Conservation (phyloP, 106 monocot genomes). For the Allium sativum region DNA sequence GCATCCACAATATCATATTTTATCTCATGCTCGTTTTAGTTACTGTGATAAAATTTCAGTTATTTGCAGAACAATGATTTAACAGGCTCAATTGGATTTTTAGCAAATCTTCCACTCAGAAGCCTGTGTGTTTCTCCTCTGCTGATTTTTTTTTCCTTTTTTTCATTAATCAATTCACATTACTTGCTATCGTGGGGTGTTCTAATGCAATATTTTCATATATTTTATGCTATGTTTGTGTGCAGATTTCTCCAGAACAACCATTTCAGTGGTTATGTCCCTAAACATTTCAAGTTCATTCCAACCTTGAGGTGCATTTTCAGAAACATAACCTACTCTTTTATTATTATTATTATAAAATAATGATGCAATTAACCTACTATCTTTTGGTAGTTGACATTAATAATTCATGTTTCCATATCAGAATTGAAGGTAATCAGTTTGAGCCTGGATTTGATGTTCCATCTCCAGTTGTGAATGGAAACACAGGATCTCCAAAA, state of each 20-base stretch:
- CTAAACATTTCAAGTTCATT: constrained; percentile 40
- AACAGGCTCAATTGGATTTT: constrained; percentile 48
- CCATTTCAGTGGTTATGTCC: constrained; percentile 65
- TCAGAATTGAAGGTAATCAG: constrained; percentile 51
- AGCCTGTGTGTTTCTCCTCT: constrained; percentile 37
- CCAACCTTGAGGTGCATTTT: constrained; percentile 33
- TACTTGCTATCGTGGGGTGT: too few species aligned
- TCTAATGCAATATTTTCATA: not conserved
- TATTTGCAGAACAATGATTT: constrained; percentile 64
- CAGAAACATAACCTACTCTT: not conserved
- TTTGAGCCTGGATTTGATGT: constrained; percentile 22
- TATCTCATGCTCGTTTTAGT: too few species aligned
- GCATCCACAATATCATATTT: too few species aligned
- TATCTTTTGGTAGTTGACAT: too few species aligned
- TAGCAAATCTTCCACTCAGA: constrained; percentile 47
- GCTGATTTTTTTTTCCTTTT: not conserved
- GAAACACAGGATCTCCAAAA: constrained; percentile 10
- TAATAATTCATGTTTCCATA: not conserved
- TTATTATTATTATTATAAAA: too few species aligned
- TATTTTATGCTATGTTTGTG: not conserved
- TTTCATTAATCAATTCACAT: not conserved
- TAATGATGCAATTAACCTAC: too few species aligned
- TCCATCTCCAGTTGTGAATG: constrained; percentile 5
- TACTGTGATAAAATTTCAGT: constrained; percentile 18
- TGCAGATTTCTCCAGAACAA: constrained; percentile 64